Conservation (phyloP, 1,139 yeast species). For the Nadsonia starkeyi-henricii region DNA sequence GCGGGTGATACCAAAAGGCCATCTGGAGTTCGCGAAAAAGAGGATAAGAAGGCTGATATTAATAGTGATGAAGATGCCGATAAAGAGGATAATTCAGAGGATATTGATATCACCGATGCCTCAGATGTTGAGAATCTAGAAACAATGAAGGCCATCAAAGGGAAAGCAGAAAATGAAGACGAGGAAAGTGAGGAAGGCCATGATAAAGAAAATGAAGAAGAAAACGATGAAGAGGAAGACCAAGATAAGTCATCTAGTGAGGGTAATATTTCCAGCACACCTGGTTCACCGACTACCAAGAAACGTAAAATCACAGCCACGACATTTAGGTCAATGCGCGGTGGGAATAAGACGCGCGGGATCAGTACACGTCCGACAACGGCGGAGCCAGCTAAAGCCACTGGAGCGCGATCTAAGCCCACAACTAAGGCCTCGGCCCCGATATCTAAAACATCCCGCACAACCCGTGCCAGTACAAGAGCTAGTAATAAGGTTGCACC, state of each 20-base stretch:
- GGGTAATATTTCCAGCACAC: slow-evolving; percentile 6
- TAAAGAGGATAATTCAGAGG: slow-evolving; percentile 6
- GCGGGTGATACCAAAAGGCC: not conserved
- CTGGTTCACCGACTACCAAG: slow-evolving; percentile 7
- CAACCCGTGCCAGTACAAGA: not conserved
- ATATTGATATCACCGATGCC: slow-evolving; percentile 1
- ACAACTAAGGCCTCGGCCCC: not conserved
- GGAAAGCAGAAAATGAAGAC: slow-evolving; percentile 9
- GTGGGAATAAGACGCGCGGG: not conserved
- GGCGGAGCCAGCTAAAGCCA: not conserved
- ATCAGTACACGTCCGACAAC: not conserved
- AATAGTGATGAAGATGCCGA: slow-evolving; percentile 8
- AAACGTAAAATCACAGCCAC: slow-evolving; percentile 2
- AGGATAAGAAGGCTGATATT: slow-evolving; percentile 6
- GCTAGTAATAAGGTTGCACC: no score
- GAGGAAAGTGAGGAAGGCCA: slow-evolving; percentile 8
- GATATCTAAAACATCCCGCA: not conserved
- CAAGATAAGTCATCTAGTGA: slow-evolving; percentile 4
- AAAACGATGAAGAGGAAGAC: slow-evolving; percentile 3
- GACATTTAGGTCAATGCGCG: not conserved
- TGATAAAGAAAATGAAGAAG: slow-evolving; percentile 6
- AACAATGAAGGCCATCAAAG: slow-evolving; percentile 8
- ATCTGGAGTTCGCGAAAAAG: slow-evolving; percentile 5
- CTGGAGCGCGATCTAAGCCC: not conserved
- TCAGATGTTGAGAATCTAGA: slow-evolving; percentile 1